These are phyloP conservation scores for Cryptosporidium bovis DNA, from an alignment of 169 alveolate genomes.

Conservation along the genomic window DNA sequence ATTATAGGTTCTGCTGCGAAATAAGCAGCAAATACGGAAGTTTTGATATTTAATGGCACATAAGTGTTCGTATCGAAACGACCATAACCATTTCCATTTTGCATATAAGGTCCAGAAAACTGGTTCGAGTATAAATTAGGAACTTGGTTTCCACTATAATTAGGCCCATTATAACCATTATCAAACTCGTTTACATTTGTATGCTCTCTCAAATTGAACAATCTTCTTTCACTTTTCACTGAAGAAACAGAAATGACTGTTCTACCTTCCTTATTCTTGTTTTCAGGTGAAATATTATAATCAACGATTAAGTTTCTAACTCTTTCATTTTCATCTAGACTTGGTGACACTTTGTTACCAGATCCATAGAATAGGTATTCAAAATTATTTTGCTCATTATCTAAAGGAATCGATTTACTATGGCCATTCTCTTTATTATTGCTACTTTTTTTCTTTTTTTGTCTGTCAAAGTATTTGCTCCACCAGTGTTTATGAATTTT, in stretches of 20 bases:
- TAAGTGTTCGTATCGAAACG: slow-evolving; percentile 4
- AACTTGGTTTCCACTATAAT: too few relatives aligned
- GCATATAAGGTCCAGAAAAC: too few relatives aligned
- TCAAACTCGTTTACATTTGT: not conserved
- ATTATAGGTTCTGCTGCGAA: slow-evolving; percentile 64
- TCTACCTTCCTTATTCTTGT: not conserved
- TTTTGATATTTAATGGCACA: slow-evolving; percentile 50
- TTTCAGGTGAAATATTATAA: not conserved
- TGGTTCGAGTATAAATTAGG: too few relatives aligned
- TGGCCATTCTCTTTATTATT: not conserved
- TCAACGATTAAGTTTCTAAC: not conserved
- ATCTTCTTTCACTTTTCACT: not conserved
- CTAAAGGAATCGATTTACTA: not conserved
- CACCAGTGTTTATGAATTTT: slow-evolving; percentile 42
- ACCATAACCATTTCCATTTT: too few relatives aligned
- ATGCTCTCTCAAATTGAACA: not conserved
- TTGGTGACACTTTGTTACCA: slow-evolving; percentile 2
- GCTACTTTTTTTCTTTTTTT: slow-evolving; percentile 19
- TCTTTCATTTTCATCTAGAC: not conserved
- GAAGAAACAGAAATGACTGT: not conserved
- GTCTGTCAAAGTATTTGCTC: slow-evolving; percentile 20
- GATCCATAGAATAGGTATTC: slow-evolving; percentile 52
- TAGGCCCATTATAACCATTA: slow-evolving; percentile 20
- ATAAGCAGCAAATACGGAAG: slow-evolving; percentile 66
- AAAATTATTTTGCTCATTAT: not conserved